Evolutionary conservation across 805 yeast species (phyloP).

Genomic region (Pichia heedii): DNA sequence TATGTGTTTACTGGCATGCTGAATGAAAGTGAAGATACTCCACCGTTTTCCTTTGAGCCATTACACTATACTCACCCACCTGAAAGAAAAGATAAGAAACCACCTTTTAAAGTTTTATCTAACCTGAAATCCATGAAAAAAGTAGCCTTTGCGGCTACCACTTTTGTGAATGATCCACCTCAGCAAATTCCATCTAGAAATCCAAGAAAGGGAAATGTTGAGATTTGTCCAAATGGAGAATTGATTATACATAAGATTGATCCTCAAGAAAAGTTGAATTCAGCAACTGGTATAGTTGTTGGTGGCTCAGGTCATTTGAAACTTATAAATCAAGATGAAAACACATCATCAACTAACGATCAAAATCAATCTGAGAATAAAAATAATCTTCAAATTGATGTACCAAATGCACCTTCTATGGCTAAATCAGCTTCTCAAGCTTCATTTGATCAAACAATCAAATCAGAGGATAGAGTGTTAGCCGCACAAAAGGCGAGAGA

Average conservation of each 20-base stretch:
- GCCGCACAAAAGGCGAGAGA: conserved; percentile 26
- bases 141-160: conserved; percentile 71
- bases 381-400: conserved; percentile 12
- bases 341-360: background rate
- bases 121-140: conserved; percentile 38
- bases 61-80: conserved; percentile 23
- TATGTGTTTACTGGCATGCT: conserved; percentile 13
- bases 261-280: conserved; percentile 25
- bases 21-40: conserved; percentile 17
- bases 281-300: conserved; percentile 64
- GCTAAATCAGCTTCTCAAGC: conserved; percentile 12
- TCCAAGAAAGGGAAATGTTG: conserved; percentile 74
- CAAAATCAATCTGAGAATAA: conserved; percentile 10
- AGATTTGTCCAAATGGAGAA: conserved; percentile 26
- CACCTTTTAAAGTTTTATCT: conserved; percentile 22
- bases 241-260: conserved; percentile 26
- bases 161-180: conserved; percentile 74
- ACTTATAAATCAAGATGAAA: conserved; percentile 21
- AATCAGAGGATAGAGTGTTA: conserved; percentile 20
- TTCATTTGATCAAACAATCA: conserved; percentile 22
- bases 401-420: conserved; percentile 16
- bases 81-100: conserved; percentile 18
- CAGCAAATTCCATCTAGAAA: conserved; percentile 86
- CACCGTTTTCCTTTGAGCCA: conserved; percentile 15
- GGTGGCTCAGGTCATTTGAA: conserved; percentile 69